phyloP scores from a whole-genome alignment of 192 early-diverging fungal genomes.

The Podila clonocystis region DNA sequence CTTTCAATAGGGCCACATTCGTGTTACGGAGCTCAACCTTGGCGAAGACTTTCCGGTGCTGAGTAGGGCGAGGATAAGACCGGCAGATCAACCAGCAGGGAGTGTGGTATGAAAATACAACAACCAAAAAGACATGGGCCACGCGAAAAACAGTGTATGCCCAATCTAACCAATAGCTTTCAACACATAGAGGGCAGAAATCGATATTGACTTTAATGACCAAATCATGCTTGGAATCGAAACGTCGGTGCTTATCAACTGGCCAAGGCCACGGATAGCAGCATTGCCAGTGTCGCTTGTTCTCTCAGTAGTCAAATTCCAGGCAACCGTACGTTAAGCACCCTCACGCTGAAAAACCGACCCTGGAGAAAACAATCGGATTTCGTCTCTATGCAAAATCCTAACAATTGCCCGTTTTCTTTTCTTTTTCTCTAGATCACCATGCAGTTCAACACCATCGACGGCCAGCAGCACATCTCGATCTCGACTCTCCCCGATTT shows the following conservation, averaged over 20 bases:
- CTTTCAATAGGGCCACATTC: slow-evolving; percentile 61
- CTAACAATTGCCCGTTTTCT: not conserved
- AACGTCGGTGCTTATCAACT: slow-evolving; percentile 93
- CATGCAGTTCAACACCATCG: slow-evolving; percentile 51
- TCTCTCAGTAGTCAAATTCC: slow-evolving; percentile 88
- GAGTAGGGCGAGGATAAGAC: slow-evolving; percentile 64
- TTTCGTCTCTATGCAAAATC: no score
- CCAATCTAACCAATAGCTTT: not conserved
- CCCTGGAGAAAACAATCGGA: not conserved
- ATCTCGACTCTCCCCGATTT: slow-evolving; percentile 73
- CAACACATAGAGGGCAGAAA: slow-evolving; percentile 68
- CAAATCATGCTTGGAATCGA: slow-evolving; percentile 94
- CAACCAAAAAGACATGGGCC: not conserved
- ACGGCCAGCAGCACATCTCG: slow-evolving; percentile 61
- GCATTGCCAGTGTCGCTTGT: slow-evolving; percentile 91
- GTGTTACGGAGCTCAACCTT: slow-evolving; percentile 63
- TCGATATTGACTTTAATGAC: slow-evolving; percentile 90
- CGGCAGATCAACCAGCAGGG: slow-evolving; percentile 57
- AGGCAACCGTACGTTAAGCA: slow-evolving; percentile 77
- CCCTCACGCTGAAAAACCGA: not conserved
- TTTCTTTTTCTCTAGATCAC: slow-evolving; percentile 28
- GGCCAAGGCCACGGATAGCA: slow-evolving; percentile 90
- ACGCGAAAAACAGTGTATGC: no score
- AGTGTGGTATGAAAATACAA: slow-evolving; percentile 52
- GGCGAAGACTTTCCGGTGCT: slow-evolving; percentile 69